phyloP scores from a whole-genome alignment of 768 basidiomycete species.

The Gautieria morchelliformis region DNA sequence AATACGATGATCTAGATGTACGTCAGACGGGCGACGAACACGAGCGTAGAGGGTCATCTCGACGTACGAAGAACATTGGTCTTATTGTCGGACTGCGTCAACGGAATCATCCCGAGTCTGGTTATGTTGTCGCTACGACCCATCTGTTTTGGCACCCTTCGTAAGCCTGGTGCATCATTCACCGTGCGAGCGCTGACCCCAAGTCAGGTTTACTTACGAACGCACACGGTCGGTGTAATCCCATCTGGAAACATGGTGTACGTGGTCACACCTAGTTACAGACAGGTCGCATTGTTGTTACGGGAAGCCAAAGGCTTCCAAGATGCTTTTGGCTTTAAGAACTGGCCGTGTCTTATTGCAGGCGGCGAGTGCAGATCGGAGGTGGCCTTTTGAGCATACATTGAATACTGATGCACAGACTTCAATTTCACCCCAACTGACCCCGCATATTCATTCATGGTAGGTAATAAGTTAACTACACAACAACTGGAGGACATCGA shows the following conservation, averaged over 20 bases:
- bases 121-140: constrained; percentile 76
- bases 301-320: constrained; percentile 54
- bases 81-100: constrained; percentile 56
- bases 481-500: constrained; percentile 44
- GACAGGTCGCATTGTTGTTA: constrained; percentile 70
- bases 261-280: constrained; percentile 17
- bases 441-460: constrained; percentile 69
- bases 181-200: background rate
- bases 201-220: constrained; percentile 67
- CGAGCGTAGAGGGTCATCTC: constrained; percentile 45
- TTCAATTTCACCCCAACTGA: constrained; percentile 86
- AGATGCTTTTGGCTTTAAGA: constrained; percentile 27
- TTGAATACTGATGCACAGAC: constrained; percentile 36
- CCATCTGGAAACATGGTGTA: background rate
- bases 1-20: constrained; percentile 62
- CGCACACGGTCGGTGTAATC: constrained; percentile 45
- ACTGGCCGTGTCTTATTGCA: constrained; percentile 76
- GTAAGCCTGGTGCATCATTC: constrained; percentile 32
- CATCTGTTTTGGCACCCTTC: constrained; percentile 95
- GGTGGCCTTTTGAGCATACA: background rate
- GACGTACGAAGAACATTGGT: constrained; percentile 73
- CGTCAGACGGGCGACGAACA: constrained; percentile 24
- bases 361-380: constrained; percentile 48
- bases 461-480: constrained; percentile 46
- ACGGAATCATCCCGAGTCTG: constrained; percentile 27